A percentile compares a stretch with the other conserved stretches of the same genome.
Conservation (phyloP, 2,329 filamentous ascomycete genomes). For the Didymella segeticola region DNA sequence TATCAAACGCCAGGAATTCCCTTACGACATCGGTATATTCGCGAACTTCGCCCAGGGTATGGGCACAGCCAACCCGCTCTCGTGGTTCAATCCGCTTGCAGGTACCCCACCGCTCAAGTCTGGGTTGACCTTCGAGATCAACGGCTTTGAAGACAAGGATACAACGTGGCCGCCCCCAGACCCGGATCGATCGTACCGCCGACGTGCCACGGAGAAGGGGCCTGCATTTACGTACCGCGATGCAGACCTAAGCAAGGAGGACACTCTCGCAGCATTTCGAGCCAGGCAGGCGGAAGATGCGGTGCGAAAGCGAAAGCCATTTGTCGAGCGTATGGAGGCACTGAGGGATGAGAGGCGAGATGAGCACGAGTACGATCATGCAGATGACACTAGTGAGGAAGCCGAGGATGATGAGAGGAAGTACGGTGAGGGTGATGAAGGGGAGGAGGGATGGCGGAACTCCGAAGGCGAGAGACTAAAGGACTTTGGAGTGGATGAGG, state of each 20-base stretch:
- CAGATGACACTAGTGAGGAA: conserved; percentile 27
- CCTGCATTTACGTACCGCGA: conserved; percentile 50
- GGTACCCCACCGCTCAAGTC: conserved; percentile 55
- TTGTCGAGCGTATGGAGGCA: conserved; percentile 50
- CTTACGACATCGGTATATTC: conserved; percentile 80
- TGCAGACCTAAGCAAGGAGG: conserved; percentile 45
- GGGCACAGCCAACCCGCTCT: conserved; percentile 69
- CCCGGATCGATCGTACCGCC: conserved; percentile 51
- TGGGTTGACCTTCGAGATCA: conserved; percentile 72
- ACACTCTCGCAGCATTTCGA: conserved; percentile 61
- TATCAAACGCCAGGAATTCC: conserved; percentile 74
- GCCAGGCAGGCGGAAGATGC: conserved; percentile 61
- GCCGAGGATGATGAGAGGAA: conserved; percentile 26
- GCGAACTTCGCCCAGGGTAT: conserved; percentile 77
- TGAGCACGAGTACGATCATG: conserved; percentile 32
- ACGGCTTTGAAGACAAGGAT: conserved; percentile 70
- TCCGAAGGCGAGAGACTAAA: conserved; percentile 74
- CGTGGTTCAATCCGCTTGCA: conserved; percentile 75
- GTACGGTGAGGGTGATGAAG: conserved; percentile 45
- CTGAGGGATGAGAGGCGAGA: conserved; percentile 4
- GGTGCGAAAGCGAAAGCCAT: conserved; percentile 50
- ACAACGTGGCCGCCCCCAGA: conserved; percentile 59
- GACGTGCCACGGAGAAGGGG: conserved; percentile 18
- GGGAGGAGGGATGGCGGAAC: conserved; percentile 72
- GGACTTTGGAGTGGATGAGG: conserved; percentile 83